phyloP scores from a whole-genome alignment of 805 yeast species.

The Lachancea sp. region DNA sequence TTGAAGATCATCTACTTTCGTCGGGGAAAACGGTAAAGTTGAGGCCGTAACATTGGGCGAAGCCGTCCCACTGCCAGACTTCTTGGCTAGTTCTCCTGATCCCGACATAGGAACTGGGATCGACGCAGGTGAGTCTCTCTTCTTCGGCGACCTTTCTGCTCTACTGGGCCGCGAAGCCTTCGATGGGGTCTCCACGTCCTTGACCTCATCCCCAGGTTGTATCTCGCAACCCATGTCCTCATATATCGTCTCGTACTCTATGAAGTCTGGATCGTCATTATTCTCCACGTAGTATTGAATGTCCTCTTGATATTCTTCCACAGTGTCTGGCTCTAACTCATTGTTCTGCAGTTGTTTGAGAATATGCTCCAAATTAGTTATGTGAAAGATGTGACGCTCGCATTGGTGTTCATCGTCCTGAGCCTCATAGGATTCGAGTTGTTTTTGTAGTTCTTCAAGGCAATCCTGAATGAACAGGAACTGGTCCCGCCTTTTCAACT shows the following conservation, averaged over 20 bases:
- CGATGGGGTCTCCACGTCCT: constrained; percentile 17
- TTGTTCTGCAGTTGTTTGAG: constrained; percentile 74
- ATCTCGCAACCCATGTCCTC: constrained; percentile 62
- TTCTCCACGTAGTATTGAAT: constrained; percentile 89
- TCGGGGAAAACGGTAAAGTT: background rate
- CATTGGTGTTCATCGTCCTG: constrained; percentile 56
- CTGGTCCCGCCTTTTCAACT: constrained; percentile 70
- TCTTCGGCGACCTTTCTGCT: constrained; percentile 35
- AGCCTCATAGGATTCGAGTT: constrained; percentile 71
- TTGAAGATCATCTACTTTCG: constrained; percentile 8
- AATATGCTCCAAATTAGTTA: constrained; percentile 68
- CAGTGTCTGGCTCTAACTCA: constrained; percentile 66
- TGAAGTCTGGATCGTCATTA: constrained; percentile 86
- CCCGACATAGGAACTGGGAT: background rate
- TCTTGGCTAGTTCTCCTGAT: background rate
- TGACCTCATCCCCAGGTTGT: constrained; percentile 43
- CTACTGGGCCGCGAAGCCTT: constrained; percentile 1
- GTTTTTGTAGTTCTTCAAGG: constrained; percentile 76
- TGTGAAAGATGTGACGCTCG: constrained; percentile 75
- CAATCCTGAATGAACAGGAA: constrained; percentile 60
- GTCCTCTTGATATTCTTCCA: constrained; percentile 77
- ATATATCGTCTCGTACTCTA: constrained; percentile 88
- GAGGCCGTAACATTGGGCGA: constrained; percentile 14
- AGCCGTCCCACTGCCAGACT: background rate
- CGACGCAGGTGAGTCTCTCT: constrained; percentile 29